Conservation (phyloP, 2,329 filamentous ascomycete species). For the Monosporascus sp. region DNA sequence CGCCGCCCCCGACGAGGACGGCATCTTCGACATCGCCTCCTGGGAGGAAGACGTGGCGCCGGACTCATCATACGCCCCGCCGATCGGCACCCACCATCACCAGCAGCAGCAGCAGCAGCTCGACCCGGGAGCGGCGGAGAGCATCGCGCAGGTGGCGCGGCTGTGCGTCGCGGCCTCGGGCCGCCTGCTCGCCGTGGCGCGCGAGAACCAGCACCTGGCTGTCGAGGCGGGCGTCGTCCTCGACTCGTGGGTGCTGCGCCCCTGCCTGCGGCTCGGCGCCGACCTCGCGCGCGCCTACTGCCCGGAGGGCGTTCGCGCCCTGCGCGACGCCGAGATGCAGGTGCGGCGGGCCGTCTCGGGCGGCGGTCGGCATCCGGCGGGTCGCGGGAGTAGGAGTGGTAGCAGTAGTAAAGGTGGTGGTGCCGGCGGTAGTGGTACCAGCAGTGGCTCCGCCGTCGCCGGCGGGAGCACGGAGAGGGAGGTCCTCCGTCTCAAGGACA, state of each 20-base stretch:
- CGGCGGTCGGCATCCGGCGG: background rate
- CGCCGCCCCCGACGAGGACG: background rate
- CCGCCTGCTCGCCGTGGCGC: slow-evolving; percentile 9
- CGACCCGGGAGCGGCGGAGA: background rate
- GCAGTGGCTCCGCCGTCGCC: background rate
- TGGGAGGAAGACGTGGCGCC: background rate
- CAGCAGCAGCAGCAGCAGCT: background rate
- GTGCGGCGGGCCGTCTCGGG: slow-evolving; percentile 1
- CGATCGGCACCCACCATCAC: background rate
- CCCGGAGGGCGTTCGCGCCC: slow-evolving; percentile 4
- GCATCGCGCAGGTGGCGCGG: slow-evolving; percentile 1
- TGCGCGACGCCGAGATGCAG: slow-evolving; percentile 8
- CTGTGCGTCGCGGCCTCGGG: slow-evolving; percentile 10
- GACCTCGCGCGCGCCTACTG: slow-evolving; percentile 7
- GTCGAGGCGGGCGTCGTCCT: slow-evolving; percentile 4
- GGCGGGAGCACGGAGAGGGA: slow-evolving; percentile 1
- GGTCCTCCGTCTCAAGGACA: slow-evolving; percentile 10
- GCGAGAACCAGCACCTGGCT: slow-evolving; percentile 10
- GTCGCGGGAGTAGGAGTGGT: background rate
- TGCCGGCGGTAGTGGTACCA: no score
- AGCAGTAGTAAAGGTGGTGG: background rate
- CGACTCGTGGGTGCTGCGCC: slow-evolving; percentile 10
- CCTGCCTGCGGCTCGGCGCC: slow-evolving; percentile 3
- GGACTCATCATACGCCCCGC: background rate
- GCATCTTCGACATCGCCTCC: background rate